Evolutionary conservation across 108 stramenopile genomes (phyloP).

Genomic region (Nannochloropsis gaditana): DNA sequence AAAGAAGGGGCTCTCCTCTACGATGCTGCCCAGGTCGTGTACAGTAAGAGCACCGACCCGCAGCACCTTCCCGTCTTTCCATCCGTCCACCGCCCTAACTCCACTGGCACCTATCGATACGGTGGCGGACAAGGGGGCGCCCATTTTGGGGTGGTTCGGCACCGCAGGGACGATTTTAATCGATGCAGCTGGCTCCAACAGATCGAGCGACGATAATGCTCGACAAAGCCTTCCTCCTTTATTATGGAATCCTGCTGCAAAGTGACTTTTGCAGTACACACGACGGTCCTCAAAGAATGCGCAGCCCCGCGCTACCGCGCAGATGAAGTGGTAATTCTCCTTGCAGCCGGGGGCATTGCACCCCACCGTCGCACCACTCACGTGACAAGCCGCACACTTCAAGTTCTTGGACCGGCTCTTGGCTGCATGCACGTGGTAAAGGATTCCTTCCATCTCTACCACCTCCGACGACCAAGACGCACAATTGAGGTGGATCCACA

Average conservation of each 20-base stretch:
- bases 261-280: not conserved
- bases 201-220: not conserved
- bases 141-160: not conserved
- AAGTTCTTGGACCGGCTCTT: constrained; percentile 28
- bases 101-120: not conserved
- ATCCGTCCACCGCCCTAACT: not conserved
- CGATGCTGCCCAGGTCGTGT: not conserved
- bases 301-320: constrained; percentile 37
- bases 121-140: not conserved
- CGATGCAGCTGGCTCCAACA: not conserved
- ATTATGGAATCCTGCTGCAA: not conserved
- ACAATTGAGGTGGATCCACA: constrained; percentile 3
- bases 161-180: not conserved
- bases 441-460: not conserved
- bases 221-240: not conserved
- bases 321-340: constrained; percentile 34
- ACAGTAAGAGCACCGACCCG: not conserved
- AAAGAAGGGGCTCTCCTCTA: not conserved
- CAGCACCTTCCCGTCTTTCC: not conserved
- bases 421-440: constrained; percentile 33
- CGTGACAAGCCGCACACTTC: constrained; percentile 30
- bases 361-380: constrained; percentile 35
- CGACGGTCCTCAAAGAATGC: constrained; percentile 22
- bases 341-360: constrained; percentile 38
- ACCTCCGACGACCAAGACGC: not conserved